Evolutionary conservation across 345 rosid genomes (phyloP).

Genomic region (Populus davidiana): DNA sequence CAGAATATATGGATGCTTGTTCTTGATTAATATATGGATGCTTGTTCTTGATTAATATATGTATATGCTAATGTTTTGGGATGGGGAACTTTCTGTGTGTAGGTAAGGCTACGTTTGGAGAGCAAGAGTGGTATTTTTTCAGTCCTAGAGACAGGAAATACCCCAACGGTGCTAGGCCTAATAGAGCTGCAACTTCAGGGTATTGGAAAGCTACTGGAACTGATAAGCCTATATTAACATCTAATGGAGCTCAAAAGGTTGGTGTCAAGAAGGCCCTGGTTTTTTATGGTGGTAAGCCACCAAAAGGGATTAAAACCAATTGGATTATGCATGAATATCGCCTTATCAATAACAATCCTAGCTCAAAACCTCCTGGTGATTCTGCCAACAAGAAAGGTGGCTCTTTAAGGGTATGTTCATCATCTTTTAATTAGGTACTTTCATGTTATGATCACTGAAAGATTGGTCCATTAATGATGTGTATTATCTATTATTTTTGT

Average conservation of each 20-base stretch:
- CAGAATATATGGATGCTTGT: background rate
- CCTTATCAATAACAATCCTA: constrained; percentile 40
- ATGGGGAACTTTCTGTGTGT: background rate
- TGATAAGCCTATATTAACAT: constrained; percentile 78
- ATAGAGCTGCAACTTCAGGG: constrained; percentile 93
- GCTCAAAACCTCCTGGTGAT: constrained; percentile 38
- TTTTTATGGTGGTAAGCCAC: constrained; percentile 93
- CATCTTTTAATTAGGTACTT: background rate
- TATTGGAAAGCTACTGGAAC: constrained; percentile 99
- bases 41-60: background rate
- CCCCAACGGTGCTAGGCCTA: constrained; percentile 96
- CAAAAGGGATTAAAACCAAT: constrained; percentile 90
- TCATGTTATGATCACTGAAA: background rate
- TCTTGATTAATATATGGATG: background rate
- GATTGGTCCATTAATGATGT: background rate
- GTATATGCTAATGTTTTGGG: background rate
- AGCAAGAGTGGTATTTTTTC: constrained; percentile 96
- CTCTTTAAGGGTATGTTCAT: constrained; percentile 51
- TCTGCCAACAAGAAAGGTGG: constrained; percentile 37
- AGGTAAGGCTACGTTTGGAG: constrained; percentile 92
- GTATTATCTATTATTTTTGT: background rate
- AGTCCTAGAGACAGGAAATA: constrained; percentile 94
- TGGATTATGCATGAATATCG: constrained; percentile 99
- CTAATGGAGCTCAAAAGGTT: constrained; percentile 60
- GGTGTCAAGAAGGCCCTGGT: constrained; percentile 94